Conservation (phyloP, 129 eudicot genomes). For the Kitagawia praeruptora region DNA sequence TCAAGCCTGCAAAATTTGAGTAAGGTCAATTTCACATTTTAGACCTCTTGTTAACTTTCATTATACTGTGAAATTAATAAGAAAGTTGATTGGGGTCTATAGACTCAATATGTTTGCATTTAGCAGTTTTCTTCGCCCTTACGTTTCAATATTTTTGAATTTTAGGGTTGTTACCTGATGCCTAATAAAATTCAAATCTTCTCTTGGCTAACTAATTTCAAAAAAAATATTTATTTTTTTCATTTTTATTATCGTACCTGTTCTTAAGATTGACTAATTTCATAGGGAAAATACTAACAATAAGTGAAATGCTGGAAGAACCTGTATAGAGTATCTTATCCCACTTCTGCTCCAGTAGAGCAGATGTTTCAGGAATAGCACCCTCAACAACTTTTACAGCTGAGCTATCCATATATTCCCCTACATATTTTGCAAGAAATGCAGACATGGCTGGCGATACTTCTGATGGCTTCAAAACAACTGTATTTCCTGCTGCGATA, state of each 20-base stretch:
- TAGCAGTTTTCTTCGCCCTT: too few relatives aligned
- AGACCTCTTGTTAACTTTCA: too few relatives aligned
- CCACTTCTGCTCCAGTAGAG: slow-evolving; percentile 85
- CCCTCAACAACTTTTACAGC: slow-evolving; percentile 89
- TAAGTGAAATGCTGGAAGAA: slow-evolving; percentile 1
- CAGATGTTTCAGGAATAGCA: slow-evolving; percentile 65
- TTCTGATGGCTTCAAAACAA: slow-evolving; percentile 84
- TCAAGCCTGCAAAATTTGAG: background rate
- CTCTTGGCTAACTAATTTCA: background rate
- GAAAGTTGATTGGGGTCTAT: too few relatives aligned
- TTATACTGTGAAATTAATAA: too few relatives aligned
- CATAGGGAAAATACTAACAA: background rate
- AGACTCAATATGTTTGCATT: too few relatives aligned
- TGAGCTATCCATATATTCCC: slow-evolving; percentile 61
- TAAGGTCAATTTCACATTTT: background rate
- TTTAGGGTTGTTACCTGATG: background rate
- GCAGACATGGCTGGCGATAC: slow-evolving; percentile 72
- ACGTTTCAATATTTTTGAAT: background rate
- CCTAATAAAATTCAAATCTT: background rate
- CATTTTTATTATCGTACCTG: background rate
- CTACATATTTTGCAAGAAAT: slow-evolving; percentile 51
- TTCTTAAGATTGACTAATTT: background rate
- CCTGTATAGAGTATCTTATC: slow-evolving; percentile 95
- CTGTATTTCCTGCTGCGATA: slow-evolving; percentile 91
- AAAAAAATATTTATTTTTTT: background rate